phyloP scores from a whole-genome alignment of 805 yeast genomes.

The Starmerella scarabaei region DNA sequence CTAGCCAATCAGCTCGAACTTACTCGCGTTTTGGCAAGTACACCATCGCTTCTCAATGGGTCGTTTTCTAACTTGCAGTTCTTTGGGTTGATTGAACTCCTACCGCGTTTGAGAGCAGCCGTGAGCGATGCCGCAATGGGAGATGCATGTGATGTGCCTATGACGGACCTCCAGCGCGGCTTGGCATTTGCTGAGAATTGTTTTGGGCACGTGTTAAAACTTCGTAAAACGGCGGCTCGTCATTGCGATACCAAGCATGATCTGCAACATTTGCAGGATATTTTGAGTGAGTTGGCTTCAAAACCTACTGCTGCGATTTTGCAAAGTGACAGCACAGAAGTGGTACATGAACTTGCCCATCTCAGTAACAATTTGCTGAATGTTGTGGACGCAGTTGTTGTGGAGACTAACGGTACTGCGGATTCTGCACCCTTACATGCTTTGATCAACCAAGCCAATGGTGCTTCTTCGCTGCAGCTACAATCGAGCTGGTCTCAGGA shows the following conservation, averaged over 20 bases:
- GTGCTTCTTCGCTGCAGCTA: neutral
- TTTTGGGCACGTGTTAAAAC: slow-evolving; percentile 39
- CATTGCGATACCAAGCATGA: neutral
- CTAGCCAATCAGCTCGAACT: slow-evolving; percentile 48
- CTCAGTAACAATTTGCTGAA: neutral
- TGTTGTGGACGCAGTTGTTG: neutral
- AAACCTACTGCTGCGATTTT: neutral
- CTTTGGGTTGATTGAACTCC: slow-evolving; percentile 58
- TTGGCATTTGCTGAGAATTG: slow-evolving; percentile 65
- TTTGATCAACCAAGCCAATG: neutral
- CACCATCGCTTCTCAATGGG: slow-evolving; percentile 28
- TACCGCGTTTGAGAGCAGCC: slow-evolving; percentile 65
- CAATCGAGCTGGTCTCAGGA: neutral
- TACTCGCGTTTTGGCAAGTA: slow-evolving; percentile 45
- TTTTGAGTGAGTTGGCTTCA: neutral
- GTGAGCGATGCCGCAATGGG: slow-evolving; percentile 38
- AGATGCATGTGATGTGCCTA: slow-evolving; percentile 52
- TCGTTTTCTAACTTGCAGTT: slow-evolving; percentile 34
- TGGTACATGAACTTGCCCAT: neutral
- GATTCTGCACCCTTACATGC: neutral
- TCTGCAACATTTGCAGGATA: neutral
- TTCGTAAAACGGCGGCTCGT: slow-evolving; percentile 14
- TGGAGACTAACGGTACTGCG: neutral
- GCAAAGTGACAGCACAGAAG: neutral
- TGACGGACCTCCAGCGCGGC: slow-evolving; percentile 59